phyloP scores from a whole-genome alignment of 2,329 filamentous ascomycete species.

The Fusarium humuli region DNA sequence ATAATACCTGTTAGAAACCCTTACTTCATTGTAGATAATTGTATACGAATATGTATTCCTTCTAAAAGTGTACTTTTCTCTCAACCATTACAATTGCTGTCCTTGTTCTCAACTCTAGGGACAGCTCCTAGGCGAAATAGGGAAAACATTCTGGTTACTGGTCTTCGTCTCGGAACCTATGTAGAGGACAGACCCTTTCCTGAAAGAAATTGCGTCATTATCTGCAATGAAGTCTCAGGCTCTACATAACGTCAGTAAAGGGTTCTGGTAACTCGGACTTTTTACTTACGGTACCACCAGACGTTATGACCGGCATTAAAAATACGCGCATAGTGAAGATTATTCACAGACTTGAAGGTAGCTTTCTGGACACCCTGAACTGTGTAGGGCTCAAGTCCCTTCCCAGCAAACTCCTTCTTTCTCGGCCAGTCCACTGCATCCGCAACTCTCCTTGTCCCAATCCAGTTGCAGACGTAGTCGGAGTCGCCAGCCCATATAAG shows the following conservation, averaged over 20 bases:
- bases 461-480: background rate
- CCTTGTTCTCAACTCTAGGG: background rate
- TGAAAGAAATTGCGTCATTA: background rate
- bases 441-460: background rate
- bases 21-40: no score
- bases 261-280: accelerated
- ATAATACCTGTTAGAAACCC: no score
- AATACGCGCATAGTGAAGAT: background rate
- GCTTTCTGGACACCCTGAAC: background rate
- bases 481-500: background rate
- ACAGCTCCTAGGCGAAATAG: accelerated
- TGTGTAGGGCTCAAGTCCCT: background rate
- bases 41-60: no score
- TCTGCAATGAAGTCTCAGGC: background rate
- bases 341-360: background rate
- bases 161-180: background rate
- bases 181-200: background rate
- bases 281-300: background rate
- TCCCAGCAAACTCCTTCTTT: background rate
- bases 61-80: no score
- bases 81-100: accelerated
- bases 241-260: background rate
- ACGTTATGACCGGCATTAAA: background rate
- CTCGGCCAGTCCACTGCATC: background rate
- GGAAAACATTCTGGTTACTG: no score